Conservation (phyloP, 164 flowering plant genomes). For the Magnolia sinica region DNA sequence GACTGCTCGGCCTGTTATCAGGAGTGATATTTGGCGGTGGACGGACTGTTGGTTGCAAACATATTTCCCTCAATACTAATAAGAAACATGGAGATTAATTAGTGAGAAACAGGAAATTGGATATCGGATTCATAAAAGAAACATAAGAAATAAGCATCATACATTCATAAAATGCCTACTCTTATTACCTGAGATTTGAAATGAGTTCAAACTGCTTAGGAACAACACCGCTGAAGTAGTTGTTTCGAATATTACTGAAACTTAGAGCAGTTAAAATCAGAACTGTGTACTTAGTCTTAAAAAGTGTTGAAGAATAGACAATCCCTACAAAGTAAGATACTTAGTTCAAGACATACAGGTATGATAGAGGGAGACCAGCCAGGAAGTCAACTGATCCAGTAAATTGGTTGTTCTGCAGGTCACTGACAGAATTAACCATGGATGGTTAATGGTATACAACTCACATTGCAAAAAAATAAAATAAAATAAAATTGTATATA, state of each 20-base stretch:
- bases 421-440: slow-evolving; percentile 39
- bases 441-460: no score
- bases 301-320: neutral
- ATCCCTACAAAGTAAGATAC: neutral
- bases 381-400: slow-evolving; percentile 75
- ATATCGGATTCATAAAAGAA: neutral
- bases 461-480: neutral
- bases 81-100: neutral
- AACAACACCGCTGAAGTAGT: no score
- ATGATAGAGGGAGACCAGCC: slow-evolving; percentile 54
- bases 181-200: no score
- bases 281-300: neutral
- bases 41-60: slow-evolving; percentile 40
- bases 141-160: no score
- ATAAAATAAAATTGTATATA: neutral
- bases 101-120: no score
- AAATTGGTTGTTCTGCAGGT: slow-evolving; percentile 61
- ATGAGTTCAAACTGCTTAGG: no score
- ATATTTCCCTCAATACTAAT: slow-evolving; percentile 68
- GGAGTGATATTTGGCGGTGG: slow-evolving; percentile 46
- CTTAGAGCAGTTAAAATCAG: slow-evolving; percentile 12
- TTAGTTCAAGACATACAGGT: slow-evolving; percentile 47
- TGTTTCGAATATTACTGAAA: slow-evolving; percentile 60
- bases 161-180: no score
- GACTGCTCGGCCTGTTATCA: slow-evolving; percentile 33